These are phyloP conservation scores for Melanomma pulvis-pyrius DNA, from an alignment of 495 filamentous ascomycete species.

Conservation along the genomic window DNA sequence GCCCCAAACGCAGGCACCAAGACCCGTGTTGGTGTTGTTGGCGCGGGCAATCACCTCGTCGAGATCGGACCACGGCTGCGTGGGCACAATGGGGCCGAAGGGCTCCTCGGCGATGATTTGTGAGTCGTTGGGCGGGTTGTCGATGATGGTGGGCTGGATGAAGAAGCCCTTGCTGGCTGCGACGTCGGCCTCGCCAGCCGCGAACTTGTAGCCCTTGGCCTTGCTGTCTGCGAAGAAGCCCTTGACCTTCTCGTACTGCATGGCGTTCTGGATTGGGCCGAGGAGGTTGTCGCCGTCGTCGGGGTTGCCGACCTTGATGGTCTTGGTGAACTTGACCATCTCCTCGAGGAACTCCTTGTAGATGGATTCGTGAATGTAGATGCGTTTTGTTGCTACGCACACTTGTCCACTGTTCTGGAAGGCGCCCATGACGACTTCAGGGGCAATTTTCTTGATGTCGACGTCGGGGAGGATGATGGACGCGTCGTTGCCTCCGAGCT, in stretches of 20 bases:
- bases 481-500: conserved; percentile 71
- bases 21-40: conserved; percentile 53
- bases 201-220: conserved; percentile 48
- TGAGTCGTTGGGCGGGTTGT: conserved; percentile 59
- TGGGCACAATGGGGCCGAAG: conserved; percentile 55
- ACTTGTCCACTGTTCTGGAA: conserved; percentile 67
- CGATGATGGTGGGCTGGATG: conserved; percentile 60
- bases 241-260: conserved; percentile 53
- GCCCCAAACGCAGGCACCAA: conserved; percentile 57
- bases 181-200: conserved; percentile 48
- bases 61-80: conserved; percentile 54
- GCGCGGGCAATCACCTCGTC: conserved; percentile 56
- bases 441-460: conserved; percentile 62
- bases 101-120: conserved; percentile 54
- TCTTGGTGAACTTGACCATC: conserved; percentile 59
- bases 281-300: conserved; percentile 43
- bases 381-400: conserved; percentile 65
- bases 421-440: conserved; percentile 56
- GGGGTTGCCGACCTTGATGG: conserved; percentile 44
- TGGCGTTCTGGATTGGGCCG: conserved; percentile 59
- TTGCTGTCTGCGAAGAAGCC: conserved; percentile 51
- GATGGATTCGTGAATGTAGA: conserved; percentile 70
- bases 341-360: conserved; percentile 63
- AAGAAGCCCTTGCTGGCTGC: conserved; percentile 52
- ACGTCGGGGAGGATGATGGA: conserved; percentile 67